phyloP scores from a whole-genome alignment of 768 basidiomycete species.

The Pleurotus salmoneostramineus region DNA sequence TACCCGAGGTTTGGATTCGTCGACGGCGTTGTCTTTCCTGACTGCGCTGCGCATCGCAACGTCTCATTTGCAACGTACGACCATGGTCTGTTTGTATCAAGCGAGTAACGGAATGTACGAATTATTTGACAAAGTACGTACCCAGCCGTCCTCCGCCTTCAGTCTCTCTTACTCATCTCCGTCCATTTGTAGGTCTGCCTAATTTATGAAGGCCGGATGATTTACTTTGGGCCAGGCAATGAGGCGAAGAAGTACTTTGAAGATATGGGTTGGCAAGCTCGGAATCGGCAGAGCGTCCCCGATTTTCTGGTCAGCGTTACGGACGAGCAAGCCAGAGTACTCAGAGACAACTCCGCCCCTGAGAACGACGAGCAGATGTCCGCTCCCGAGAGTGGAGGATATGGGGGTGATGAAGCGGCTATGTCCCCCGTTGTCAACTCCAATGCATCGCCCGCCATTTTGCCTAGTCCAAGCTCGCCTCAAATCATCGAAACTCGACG shows the following conservation, averaged over 20 bases:
- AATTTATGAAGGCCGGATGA: slow-evolving; percentile 49
- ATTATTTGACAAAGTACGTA: slow-evolving; percentile 52
- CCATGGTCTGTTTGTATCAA: slow-evolving; percentile 67
- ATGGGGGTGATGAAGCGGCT: neutral
- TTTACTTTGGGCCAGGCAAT: slow-evolving; percentile 51
- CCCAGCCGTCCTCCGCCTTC: neutral
- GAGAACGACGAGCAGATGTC: neutral
- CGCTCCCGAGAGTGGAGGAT: neutral
- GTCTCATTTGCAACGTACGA: slow-evolving; percentile 33
- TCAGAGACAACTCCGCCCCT: neutral
- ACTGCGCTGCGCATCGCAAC: slow-evolving; percentile 55
- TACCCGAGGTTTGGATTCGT: slow-evolving; percentile 47
- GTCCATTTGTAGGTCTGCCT: slow-evolving; percentile 33
- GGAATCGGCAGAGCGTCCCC: slow-evolving; percentile 58
- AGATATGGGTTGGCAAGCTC: slow-evolving; percentile 57
- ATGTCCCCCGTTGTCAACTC: neutral
- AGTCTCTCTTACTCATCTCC: neutral
- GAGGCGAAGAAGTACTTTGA: slow-evolving; percentile 71
- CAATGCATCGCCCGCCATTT: neutral
- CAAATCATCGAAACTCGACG: neutral
- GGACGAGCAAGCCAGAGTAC: slow-evolving; percentile 27
- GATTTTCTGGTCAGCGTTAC: slow-evolving; percentile 59
- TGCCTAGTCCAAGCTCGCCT: neutral
- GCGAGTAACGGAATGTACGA: slow-evolving; percentile 38
- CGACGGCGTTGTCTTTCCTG: slow-evolving; percentile 60